phyloP scores from a whole-genome alignment of 2,329 filamentous ascomycete species.

The Xylaria sp. region DNA sequence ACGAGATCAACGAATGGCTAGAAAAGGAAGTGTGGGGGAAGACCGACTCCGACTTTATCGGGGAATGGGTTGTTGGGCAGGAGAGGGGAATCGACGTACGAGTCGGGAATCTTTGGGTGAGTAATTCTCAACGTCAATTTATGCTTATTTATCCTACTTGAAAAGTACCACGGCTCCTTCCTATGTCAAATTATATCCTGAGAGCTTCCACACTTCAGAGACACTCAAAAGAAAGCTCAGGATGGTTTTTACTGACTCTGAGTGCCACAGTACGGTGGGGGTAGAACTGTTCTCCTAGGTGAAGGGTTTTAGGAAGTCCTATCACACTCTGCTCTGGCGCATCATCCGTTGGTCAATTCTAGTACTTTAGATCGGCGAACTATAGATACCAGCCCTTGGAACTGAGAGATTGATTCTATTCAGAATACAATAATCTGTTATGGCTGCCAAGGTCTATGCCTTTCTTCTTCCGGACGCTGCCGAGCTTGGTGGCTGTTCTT shows the following conservation, averaged over 20 bases:
- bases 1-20: slow-evolving; percentile 81
- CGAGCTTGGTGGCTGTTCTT: too few relatives aligned
- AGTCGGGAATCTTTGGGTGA: slow-evolving; percentile 76
- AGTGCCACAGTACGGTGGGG: slow-evolving; percentile 72
- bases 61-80: slow-evolving; percentile 89
- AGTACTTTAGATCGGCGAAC: neutral
- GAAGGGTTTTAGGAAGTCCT: slow-evolving; percentile 63
- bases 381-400: too few relatives aligned
- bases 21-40: slow-evolving; percentile 75
- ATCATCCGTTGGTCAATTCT: neutral
- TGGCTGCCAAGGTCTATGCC: too few relatives aligned
- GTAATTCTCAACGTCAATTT: neutral
- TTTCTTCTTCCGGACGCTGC: too few relatives aligned
- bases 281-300: slow-evolving; percentile 72
- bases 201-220: neutral
- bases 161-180: neutral
- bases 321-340: neutral
- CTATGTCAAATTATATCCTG: neutral
- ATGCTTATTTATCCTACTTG: neutral
- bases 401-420: too few relatives aligned
- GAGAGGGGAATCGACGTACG: slow-evolving; percentile 82
- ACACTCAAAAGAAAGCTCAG: neutral
- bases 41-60: slow-evolving; percentile 56
- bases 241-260: slow-evolving; percentile 15
- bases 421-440: too few relatives aligned